Conservation (phyloP, 73 alveolate genomes). For the Paramecium biaurelia region DNA sequence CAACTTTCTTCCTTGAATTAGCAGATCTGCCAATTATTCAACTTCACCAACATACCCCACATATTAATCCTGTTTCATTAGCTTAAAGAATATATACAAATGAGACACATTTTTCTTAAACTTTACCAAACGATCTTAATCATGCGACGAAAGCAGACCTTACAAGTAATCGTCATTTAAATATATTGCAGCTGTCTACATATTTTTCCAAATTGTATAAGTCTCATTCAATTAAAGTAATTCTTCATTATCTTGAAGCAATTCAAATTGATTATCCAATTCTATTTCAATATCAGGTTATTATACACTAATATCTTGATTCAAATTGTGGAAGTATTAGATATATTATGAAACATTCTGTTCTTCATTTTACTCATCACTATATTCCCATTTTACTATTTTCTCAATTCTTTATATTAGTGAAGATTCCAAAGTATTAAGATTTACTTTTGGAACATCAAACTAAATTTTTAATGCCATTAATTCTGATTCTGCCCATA, state of each 20-base stretch:
- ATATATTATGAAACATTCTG: not conserved
- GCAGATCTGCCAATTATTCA: not conserved
- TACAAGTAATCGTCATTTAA: conserved; percentile 2
- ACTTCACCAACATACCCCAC: not conserved
- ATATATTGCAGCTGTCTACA: conserved; percentile 46
- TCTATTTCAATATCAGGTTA: not conserved
- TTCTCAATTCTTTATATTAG: not conserved
- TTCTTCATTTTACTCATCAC: not conserved
- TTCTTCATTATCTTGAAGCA: not conserved
- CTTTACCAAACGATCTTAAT: not conserved
- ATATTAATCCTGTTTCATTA: not conserved
- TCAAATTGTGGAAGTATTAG: not conserved
- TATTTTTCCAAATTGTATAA: conserved; percentile 22
- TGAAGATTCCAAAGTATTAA: not conserved
- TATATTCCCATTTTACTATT: not conserved
- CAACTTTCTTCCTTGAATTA: not conserved
- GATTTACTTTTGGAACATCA: not conserved
- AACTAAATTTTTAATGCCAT: not conserved
- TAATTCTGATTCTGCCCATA: conserved; percentile 27
- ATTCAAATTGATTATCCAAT: not conserved
- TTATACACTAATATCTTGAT: not conserved
- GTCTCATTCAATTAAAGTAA: conserved; percentile 21
- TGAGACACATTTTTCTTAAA: not conserved
- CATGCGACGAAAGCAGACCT: not conserved
- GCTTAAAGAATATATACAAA: not conserved